Evolutionary conservation across 1,139 yeast genomes (phyloP), one percentile per base, ranked within the genome.

Genomic region (Lodderomyces pseudojiufengensis): DNA sequence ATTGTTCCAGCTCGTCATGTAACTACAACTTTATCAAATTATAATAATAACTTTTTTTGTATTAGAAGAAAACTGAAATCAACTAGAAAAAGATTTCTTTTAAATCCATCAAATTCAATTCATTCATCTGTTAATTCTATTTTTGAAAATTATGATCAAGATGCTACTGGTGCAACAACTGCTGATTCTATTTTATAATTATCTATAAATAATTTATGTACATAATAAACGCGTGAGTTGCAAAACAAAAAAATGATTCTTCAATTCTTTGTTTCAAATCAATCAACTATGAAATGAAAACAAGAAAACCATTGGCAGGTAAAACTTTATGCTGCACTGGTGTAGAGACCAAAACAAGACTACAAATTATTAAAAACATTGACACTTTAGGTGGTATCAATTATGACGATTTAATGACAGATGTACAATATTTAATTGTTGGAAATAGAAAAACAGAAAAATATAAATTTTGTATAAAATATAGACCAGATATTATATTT

Each of bases 371-470:
- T 2, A 50, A 54, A 4, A 70, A 70, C 48, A 65, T 82, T 37
- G 57, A 59, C 25, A 59, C 69, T 1, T 69, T 84, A 68, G 95
- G 95, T 1, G 95, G 92, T 0, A 52, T 53, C 6, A 76, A 75
- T 48, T 69, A 70, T 41, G 66, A 70, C 31, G 84, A 82, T 49
- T 63, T 85, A 43, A 79, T 80, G 72, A 73, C 80, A 35, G 86
- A 80, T 52, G 84, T 81, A 7, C 71, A 75, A 35, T 76, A 75
- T 42, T 59, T 86, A 31, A 66, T 86, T 4, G 92, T 85, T 12
- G 95, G 92, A 1, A 71, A 71, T 38, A 55, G 78, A 24, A 64
- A 73, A 44, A 79, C 94, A 0, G 83, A 78, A 20, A 86, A 86
- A 57, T 85, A 80, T 57, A 63, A 63, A 39, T 85, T 71, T 54